Conservation (phyloP, 192 early-diverging fungal genomes). For the Coemansia sp. region DNA sequence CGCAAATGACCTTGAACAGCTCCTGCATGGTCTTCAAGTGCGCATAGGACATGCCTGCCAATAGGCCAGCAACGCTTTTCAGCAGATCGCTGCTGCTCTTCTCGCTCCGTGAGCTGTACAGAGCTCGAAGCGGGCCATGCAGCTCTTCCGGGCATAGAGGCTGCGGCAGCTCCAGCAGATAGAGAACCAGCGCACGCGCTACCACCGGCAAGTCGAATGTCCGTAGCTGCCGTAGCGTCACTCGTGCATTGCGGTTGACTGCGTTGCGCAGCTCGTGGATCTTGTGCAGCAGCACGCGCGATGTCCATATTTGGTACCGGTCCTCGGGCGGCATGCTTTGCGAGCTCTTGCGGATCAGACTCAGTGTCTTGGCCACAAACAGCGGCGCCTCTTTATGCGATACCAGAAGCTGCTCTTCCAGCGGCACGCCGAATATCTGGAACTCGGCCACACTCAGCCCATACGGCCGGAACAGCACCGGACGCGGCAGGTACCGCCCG, state of each 20-base stretch:
- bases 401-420: conserved; percentile 64
- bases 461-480: conserved; percentile 68
- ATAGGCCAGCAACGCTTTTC: conserved; percentile 17
- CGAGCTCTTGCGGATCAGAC: conserved; percentile 57
- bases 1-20: conserved; percentile 34
- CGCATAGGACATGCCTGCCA: conserved; percentile 36
- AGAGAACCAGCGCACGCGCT: conserved; percentile 62
- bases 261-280: conserved; percentile 65
- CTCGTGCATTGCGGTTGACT: conserved; percentile 59
- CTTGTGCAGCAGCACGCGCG: conserved; percentile 54
- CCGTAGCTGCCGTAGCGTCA: conserved; percentile 58
- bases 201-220: conserved; percentile 58
- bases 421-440: conserved; percentile 74
- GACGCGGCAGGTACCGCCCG: conserved; percentile 65
- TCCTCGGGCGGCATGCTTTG: conserved; percentile 45
- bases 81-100: conserved; percentile 30
- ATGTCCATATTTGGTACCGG: conserved; percentile 61
- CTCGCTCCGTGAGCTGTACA: conserved; percentile 55
- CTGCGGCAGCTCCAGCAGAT: conserved; percentile 70
- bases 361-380: conserved; percentile 60
- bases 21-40: conserved; percentile 42
- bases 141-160: conserved; percentile 67
- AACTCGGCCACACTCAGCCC: conserved; percentile 68
- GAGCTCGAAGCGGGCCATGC: conserved; percentile 63
- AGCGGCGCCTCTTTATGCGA: conserved; percentile 61